Base-by-base conservation (phyloP, 805 yeast species). In the Saccharomycopsis fodiens region DNA sequence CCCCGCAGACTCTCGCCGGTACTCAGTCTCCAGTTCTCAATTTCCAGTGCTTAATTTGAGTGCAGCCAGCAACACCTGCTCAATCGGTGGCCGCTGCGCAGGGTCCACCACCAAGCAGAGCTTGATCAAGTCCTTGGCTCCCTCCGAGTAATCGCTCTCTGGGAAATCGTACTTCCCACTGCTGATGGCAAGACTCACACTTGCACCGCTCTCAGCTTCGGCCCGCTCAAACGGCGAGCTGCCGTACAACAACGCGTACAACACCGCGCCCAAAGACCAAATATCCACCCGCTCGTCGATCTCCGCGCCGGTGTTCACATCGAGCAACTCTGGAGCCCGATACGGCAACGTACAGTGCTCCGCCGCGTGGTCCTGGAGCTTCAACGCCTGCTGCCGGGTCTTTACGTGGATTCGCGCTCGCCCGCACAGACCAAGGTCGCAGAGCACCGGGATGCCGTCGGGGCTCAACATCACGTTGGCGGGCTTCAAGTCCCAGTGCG, bases 191-290 rank as follows among this genome's bases (percentile, higher is more conserved):
- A 87, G 68, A 42, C 72, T 78, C 53, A 88, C 68, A 53, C 82
- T 84, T 3, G 94, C 96, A 13, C 97, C 97, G 48, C 79, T 76
- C 35, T 82, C 79, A 38, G 76, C 71, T 56, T 86, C 93, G 59
- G 84, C 80, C 58, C 85, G 72, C 59, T 88, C 96, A 60, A 89
- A 89, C 1, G 97, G 97, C 3, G 95, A 84, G 25, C 71, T 70
- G 0, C 83, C 82, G 64, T 84, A 89, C 61, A 91, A 70, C 53
- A 85, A 64, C 1, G 88, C 77, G 61, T 85, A 89, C 15, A 87
- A 59, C 1, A 87, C 69, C 57, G 96, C 87, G 0, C 97, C 97
- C 23, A 89, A 62, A 2, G 95, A 82, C 97, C 97, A 89, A 21
- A 91, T 76, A 61, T 89, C 97, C 3, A 84, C 79, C 48, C 75